phyloP scores from a whole-genome alignment of 805 yeast genomes.

The Cyberlindnera amylophila region DNA sequence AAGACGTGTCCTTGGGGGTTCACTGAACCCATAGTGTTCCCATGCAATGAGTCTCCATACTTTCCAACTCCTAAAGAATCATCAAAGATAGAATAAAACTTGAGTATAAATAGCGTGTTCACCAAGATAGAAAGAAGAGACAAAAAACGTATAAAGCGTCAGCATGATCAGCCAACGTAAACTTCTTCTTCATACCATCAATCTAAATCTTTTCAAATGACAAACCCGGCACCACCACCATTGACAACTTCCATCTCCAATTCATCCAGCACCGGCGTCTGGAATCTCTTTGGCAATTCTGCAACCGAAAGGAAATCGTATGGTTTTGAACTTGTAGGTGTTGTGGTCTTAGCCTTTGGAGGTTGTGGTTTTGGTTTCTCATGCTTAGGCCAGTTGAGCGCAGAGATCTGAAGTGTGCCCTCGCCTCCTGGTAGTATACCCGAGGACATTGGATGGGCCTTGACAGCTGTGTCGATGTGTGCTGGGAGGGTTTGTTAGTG shows the following conservation, averaged over 20 bases:
- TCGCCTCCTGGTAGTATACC: conserved; percentile 39
- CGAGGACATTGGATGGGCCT: conserved; percentile 39
- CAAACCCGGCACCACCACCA: conserved; percentile 69
- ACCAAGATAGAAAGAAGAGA: no score
- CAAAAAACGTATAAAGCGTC: no score
- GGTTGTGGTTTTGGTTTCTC: conserved; percentile 16
- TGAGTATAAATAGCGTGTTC: no score
- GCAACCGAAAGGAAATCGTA: conserved; percentile 49
- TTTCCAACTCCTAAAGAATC: no score
- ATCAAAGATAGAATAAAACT: no score
- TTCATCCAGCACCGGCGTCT: conserved; percentile 59
- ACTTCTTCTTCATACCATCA: no score
- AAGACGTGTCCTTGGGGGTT: no score
- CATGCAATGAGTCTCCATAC: no score
- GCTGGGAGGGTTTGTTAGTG: conserved; percentile 39
- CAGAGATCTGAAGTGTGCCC: conserved; percentile 24
- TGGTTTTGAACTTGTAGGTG: conserved; percentile 47
- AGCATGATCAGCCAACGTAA: no score
- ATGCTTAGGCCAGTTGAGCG: conserved; percentile 24
- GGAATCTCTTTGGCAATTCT: conserved; percentile 71
- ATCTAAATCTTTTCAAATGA: no score
- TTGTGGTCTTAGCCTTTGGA: conserved; percentile 10
- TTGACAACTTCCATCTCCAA: conserved; percentile 72
- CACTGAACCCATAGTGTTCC: no score
- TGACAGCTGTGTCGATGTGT: conserved; percentile 35